Evolutionary conservation across 495 filamentous ascomycete species (phyloP).

Genomic region (Lepidopterella palustris): DNA sequence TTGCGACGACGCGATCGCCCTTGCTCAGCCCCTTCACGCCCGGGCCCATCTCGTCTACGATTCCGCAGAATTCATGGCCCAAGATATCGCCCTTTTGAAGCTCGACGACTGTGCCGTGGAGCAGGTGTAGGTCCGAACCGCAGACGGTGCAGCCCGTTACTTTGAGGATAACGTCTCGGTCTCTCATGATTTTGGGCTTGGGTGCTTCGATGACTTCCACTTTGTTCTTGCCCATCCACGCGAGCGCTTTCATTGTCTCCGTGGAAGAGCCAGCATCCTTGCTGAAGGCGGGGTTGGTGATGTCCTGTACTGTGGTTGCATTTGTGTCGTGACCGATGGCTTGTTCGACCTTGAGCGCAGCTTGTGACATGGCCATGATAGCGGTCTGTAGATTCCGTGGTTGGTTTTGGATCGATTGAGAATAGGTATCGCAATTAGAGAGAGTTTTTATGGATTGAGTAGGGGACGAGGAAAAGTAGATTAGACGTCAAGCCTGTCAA

Average conservation of each 20-base stretch:
- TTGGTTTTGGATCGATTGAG: not conserved
- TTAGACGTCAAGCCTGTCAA: not conserved
- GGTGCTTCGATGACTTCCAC: conserved; percentile 54
- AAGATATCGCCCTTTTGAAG: conserved; percentile 79
- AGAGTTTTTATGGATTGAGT: not conserved
- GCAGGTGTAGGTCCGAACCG: conserved; percentile 77
- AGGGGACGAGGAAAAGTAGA: not conserved
- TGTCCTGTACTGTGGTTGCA: conserved; percentile 50
- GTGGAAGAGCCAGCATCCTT: conserved; percentile 40
- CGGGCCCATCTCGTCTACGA: conserved; percentile 65
- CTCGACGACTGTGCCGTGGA: conserved; percentile 64
- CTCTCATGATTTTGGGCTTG: conserved; percentile 65
- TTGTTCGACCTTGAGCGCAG: conserved; percentile 59
- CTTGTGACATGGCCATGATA: conserved; percentile 55
- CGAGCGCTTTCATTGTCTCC: conserved; percentile 65
- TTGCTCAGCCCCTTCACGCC: conserved; percentile 52
- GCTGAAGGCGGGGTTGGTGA: conserved; percentile 41
- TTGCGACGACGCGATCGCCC: conserved; percentile 76
- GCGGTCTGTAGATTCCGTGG: not conserved
- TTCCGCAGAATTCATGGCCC: conserved; percentile 83
- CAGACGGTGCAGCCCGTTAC: conserved; percentile 84
- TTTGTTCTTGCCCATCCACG: conserved; percentile 64
- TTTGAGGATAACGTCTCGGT: conserved; percentile 72
- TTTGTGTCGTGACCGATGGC: conserved; percentile 57
- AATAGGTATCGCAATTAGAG: not conserved